A percentile compares a stretch with the other conserved stretches of the same genome.
phyloP scores from a whole-genome alignment of 768 basidiomycete genomes.

The Lentinula edodes region DNA sequence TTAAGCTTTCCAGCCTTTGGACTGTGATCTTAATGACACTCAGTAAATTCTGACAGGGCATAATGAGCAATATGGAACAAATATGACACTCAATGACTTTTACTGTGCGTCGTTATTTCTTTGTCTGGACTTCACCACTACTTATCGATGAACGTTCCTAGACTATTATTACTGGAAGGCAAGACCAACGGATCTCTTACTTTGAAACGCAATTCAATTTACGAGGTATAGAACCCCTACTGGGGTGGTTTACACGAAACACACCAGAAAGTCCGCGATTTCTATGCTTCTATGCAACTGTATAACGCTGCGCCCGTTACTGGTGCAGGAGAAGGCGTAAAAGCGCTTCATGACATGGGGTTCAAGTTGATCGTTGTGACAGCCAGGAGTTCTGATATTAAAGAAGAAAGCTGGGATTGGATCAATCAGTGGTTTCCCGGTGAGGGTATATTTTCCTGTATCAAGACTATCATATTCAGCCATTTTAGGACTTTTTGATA shows the following conservation, averaged over 20 bases:
- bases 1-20: not conserved
- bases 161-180: constrained; percentile 80
- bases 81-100: constrained; percentile 51
- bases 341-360: constrained; percentile 54
- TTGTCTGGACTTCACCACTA: not conserved
- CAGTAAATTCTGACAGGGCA: constrained; percentile 44
- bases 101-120: constrained; percentile 41
- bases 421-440: constrained; percentile 60
- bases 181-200: not conserved
- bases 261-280: constrained; percentile 49
- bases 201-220: not conserved
- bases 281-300: constrained; percentile 50
- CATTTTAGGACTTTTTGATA: constrained; percentile 43
- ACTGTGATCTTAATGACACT: not conserved
- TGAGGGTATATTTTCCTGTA: constrained; percentile 16
- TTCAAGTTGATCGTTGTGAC: constrained; percentile 72
- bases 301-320: constrained; percentile 45
- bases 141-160: constrained; percentile 15
- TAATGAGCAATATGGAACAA: constrained; percentile 51
- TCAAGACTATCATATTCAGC: not conserved
- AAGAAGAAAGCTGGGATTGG: constrained; percentile 64
- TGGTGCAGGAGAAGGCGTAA: constrained; percentile 56
- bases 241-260: constrained; percentile 63
- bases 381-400: constrained; percentile 52
- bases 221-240: constrained; percentile 35